Base-by-base conservation (phyloP, 805 yeast genomes). In the Sungouiozyma intestinalis region DNA sequence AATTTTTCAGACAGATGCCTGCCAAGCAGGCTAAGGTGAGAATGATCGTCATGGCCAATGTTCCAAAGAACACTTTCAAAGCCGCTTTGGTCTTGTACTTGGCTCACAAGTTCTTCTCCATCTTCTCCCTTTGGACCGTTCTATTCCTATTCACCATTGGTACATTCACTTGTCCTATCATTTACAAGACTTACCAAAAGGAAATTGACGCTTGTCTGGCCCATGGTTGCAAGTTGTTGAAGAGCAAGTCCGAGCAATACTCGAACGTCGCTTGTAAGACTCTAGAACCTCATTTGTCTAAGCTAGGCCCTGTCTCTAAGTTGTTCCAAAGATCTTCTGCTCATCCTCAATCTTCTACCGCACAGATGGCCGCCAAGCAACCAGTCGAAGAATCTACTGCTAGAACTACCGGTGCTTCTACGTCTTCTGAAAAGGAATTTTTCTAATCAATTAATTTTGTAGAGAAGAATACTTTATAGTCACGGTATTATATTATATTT, bases 111-210 rank as follows among this genome's bases (percentile, higher is more conserved):
- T 65, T 87, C 54, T 82, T 94, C 49, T 77, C 85, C 27, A 70
- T 79, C 74, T 68, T 87, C 61, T 76, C 94, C 18, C 63, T 88
- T 44, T 82, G 81, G 75, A 69, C 81, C 21, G 64, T 87, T 52
- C 54, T 78, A 24, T 69, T 81, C 51, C 59, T 74, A 39, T 62
- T 76, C 36, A 77, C 79, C 39, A 62, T 84, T 39, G 57, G 69
- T 16, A 72, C 81, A 14, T 90, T 90, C 73, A 64, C 94, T 36
- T 67, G 75, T 36, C 97, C 97, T 45, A 75, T 73, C 21, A 56
- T 81, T 48, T 90, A 88, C 71, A 66, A 75, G 53, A 72, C 72
- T 51, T 78, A 83, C 74, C 79, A 85, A 72, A 72, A 72, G 57
- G 81, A 84, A 69, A 82, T 88, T 57, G 86, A 82, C 62, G 75